Evolutionary conservation across 345 rosid species (phyloP).

Genomic region (Populus pruinosa): DNA sequence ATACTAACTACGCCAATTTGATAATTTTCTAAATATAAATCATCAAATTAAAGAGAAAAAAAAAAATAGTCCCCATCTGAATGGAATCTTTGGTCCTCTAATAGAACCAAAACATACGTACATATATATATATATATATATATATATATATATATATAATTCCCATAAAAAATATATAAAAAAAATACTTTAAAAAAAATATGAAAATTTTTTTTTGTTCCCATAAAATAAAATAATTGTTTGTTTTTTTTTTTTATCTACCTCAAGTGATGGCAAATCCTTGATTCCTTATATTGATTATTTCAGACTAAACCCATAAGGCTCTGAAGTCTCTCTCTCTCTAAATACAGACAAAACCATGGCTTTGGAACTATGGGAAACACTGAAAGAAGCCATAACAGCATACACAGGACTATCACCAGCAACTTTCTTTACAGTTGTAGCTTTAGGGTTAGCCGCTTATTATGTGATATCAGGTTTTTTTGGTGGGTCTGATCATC

Average conservation of each 20-base stretch:
- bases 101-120: too few species aligned
- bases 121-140: too few species aligned
- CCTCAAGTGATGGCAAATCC: not conserved
- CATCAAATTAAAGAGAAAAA: too few species aligned
- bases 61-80: too few species aligned
- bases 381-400: conserved; percentile 72
- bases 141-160: too few species aligned
- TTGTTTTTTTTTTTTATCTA: not conserved
- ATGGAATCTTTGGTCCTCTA: too few species aligned
- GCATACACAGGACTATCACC: conserved; percentile 91
- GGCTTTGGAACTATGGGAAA: conserved; percentile 89
- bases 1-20: too few species aligned
- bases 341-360: conserved; percentile 20
- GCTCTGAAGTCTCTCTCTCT: not conserved
- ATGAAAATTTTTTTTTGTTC: not conserved
- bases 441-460: conserved; percentile 63
- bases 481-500: conserved; percentile 50
- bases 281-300: not conserved
- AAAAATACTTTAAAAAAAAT: too few species aligned
- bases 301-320: not conserved
- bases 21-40: not conserved
- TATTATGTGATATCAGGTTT: conserved; percentile 68
- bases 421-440: conserved; percentile 60
- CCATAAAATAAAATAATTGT: not conserved
- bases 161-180: too few species aligned